These are phyloP conservation scores for Paramecium pentaurelia DNA, from an alignment of 73 alveolate genomes.

Conservation along the genomic window DNA sequence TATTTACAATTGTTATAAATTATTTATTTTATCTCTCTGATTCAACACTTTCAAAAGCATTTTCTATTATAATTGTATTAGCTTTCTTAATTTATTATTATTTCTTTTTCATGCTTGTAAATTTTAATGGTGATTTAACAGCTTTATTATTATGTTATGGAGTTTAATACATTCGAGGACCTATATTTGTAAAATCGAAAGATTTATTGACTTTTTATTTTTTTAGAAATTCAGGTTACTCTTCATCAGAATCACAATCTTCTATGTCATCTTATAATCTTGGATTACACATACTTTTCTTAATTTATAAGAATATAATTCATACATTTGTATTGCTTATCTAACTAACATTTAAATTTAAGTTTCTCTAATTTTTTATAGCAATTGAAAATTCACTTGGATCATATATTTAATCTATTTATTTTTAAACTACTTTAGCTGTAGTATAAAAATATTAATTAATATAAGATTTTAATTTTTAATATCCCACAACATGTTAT, in stretches of 20 bases:
- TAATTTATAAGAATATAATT: neutral
- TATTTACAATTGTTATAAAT: neutral
- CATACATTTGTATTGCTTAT: neutral
- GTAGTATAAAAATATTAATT: neutral
- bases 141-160: neutral
- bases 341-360: neutral
- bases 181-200: neutral
- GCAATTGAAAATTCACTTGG: neutral
- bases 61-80: neutral
- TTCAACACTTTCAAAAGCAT: slow-evolving; percentile 20
- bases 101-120: neutral
- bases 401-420: neutral
- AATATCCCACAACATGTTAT: neutral
- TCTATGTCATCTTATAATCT: neutral
- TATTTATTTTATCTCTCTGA: neutral
- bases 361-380: neutral
- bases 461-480: neutral
- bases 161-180: neutral
- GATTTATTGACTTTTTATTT: neutral
- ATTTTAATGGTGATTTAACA: neutral
- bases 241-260: neutral
- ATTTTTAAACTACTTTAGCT: neutral
- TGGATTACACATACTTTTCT: neutral
- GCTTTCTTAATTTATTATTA: neutral
- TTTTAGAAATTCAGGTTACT: neutral